These are phyloP conservation scores for Beauveria australis DNA, from an alignment of 2,329 filamentous ascomycete species.

Conservation along the genomic window DNA sequence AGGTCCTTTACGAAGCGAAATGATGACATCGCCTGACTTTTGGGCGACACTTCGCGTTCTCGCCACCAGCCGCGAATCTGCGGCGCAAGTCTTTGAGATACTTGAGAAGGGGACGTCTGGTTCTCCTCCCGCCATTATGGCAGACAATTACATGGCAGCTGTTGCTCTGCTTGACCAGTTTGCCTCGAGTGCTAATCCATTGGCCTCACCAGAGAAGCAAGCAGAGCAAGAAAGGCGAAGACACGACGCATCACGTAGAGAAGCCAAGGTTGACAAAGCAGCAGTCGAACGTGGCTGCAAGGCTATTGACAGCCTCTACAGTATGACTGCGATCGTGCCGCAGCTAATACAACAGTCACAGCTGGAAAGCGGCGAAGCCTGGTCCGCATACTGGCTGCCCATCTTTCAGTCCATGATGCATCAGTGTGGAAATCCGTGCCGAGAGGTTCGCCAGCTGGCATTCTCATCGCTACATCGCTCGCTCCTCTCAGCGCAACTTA, in stretches of 20 bases:
- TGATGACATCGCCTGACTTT: slow-evolving; percentile 94
- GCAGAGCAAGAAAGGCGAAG: slow-evolving; percentile 43
- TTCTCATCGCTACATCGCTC: slow-evolving; percentile 80
- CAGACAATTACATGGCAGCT: slow-evolving; percentile 90
- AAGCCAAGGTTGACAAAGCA: slow-evolving; percentile 28
- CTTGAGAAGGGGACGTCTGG: slow-evolving; percentile 68
- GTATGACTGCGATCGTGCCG: slow-evolving; percentile 73
- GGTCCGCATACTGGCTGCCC: slow-evolving; percentile 96
- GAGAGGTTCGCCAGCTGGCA: slow-evolving; percentile 83
- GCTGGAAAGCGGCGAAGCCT: slow-evolving; percentile 80
- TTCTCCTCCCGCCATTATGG: slow-evolving; percentile 74
- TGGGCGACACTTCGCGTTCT: slow-evolving; percentile 83
- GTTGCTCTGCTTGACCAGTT: slow-evolving; percentile 83
- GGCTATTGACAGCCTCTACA: slow-evolving; percentile 73
- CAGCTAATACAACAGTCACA: slow-evolving; percentile 88
- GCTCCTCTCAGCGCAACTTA: slow-evolving; percentile 75
- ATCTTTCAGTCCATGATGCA: slow-evolving; percentile 82
- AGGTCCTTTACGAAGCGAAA: slow-evolving; percentile 74
- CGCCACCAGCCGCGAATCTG: slow-evolving; percentile 59
- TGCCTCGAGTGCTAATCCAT: slow-evolving; percentile 70
- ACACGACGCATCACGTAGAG: slow-evolving; percentile 19
- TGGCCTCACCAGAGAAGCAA: slow-evolving; percentile 61
- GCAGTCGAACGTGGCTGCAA: slow-evolving; percentile 70
- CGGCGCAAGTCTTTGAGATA: slow-evolving; percentile 77
- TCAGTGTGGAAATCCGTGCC: slow-evolving; percentile 90